A percentile compares a stretch with the other conserved stretches of the same genome.
phyloP scores from a whole-genome alignment of 2,329 filamentous ascomycete genomes.

The Parasarocladium wereldwijsianum region DNA sequence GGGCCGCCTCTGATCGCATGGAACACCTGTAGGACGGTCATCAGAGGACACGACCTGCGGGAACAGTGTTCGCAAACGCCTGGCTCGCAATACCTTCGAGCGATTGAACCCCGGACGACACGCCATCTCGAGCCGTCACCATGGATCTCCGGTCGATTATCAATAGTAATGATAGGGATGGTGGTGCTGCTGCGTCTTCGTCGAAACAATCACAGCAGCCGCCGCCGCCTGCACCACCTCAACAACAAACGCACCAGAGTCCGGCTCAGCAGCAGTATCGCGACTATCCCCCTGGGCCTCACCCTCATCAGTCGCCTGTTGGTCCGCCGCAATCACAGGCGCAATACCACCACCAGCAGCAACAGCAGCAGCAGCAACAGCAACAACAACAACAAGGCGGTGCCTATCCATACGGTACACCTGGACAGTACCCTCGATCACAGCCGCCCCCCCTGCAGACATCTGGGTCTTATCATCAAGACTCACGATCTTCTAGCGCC shows the following conservation, averaged over 20 bases:
- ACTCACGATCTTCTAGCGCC: slow-evolving; percentile 31
- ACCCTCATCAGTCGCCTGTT: slow-evolving; percentile 34
- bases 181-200: slow-evolving; percentile 9
- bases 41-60: too few species aligned
- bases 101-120: too few species aligned
- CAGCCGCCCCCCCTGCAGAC: slow-evolving; percentile 32
- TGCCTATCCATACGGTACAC: slow-evolving; percentile 22
- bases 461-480: slow-evolving; percentile 26
- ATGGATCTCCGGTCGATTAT: slow-evolving; percentile 42
- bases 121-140: too few species aligned
- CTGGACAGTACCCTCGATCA: slow-evolving; percentile 27
- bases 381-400: slow-evolving; percentile 22
- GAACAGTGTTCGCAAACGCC: too few species aligned
- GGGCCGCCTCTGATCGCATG: too few species aligned
- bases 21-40: too few species aligned
- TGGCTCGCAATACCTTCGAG: too few species aligned
- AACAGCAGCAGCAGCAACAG: slow-evolving; percentile 13
- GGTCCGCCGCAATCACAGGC: slow-evolving; percentile 31
- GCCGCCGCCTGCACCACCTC: slow-evolving; percentile 15
- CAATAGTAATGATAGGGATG: slow-evolving; percentile 34
- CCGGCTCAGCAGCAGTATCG: slow-evolving; percentile 29
- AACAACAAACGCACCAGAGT: slow-evolving; percentile 21
- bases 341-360: slow-evolving; percentile 11
- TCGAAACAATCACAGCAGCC: slow-evolving; percentile 17
- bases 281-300: slow-evolving; percentile 31